Evolutionary conservation across 345 rosid species (phyloP).

Genomic region (Geranium brycei): DNA sequence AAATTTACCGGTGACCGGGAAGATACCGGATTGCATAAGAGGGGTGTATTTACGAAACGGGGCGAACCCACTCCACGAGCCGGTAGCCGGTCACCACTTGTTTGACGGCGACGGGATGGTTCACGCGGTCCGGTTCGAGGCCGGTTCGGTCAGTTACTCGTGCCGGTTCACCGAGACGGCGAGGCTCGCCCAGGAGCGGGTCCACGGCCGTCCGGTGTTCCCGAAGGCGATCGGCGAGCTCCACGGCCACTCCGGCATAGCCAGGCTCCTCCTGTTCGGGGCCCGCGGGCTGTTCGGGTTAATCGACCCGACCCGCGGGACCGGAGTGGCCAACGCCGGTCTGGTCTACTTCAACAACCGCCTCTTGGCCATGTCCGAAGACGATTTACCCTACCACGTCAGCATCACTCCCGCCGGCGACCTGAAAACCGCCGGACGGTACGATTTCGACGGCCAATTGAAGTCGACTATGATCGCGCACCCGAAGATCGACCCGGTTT

Average conservation of each 20-base stretch:
- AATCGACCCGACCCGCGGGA: conserved; percentile 50
- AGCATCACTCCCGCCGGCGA: conserved; percentile 47
- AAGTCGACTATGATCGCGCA: conserved; percentile 80
- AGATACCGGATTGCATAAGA: conserved; percentile 61
- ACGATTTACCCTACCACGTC: conserved; percentile 80
- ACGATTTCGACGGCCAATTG: conserved; percentile 50
- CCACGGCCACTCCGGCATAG: conserved; percentile 76
- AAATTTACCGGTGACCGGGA: conserved; percentile 42
- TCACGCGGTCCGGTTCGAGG: conserved; percentile 50
- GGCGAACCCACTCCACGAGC: conserved; percentile 79
- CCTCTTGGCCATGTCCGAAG: conserved; percentile 84
- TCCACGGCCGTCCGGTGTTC: conserved; percentile 46
- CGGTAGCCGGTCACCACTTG: conserved; percentile 78
- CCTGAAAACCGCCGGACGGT: conserved; percentile 62
- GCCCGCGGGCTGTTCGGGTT: conserved; percentile 66
- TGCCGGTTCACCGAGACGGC: conserved; percentile 57
- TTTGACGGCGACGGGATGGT: conserved; percentile 98
- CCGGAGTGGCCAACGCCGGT: conserved; percentile 89
- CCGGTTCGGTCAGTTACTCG: conserved; percentile 60
- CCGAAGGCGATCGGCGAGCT: conserved; percentile 89
- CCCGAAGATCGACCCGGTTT: conserved; percentile 64
- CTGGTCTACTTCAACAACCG: conserved; percentile 60
- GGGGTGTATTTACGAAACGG: conserved; percentile 93
- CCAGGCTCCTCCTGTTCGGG: conserved; percentile 50
- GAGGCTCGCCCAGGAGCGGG: conserved; percentile 44